Evolutionary conservation across 2,329 filamentous ascomycete species (phyloP).

Genomic region (Camillea tinctor): DNA sequence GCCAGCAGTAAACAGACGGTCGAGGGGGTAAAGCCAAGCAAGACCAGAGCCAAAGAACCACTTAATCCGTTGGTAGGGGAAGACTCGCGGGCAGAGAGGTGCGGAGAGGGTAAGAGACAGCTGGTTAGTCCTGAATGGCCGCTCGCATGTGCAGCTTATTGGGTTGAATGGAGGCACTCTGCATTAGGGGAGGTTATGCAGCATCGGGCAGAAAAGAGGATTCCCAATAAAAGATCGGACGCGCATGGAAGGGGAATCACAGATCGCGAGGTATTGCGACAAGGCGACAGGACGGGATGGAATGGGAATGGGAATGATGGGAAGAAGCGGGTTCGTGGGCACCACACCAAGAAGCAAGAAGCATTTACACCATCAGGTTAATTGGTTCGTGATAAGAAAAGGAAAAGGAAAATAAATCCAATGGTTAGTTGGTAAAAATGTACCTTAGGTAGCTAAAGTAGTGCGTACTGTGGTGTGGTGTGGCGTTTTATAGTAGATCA

Average conservation of each 20-base stretch:
- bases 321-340: background rate
- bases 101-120: slow-evolving; percentile 32
- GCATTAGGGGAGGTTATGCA: slow-evolving; percentile 32
- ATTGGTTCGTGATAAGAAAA: background rate
- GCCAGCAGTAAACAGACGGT: too few species aligned
- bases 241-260: slow-evolving; percentile 23
- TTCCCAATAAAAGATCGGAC: slow-evolving; percentile 26
- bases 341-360: background rate
- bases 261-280: slow-evolving; percentile 12
- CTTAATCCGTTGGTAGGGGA: slow-evolving; percentile 27
- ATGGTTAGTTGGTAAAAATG: too few species aligned
- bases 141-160: slow-evolving; percentile 32
- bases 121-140: slow-evolving; percentile 36
- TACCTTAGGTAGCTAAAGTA: too few species aligned
- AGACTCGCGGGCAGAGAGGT: slow-evolving; percentile 27
- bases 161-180: slow-evolving; percentile 28
- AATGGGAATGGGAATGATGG: background rate
- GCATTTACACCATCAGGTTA: too few species aligned
- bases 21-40: slow-evolving; percentile 26
- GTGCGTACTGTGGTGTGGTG: too few species aligned
- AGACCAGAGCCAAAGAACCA: slow-evolving; percentile 21
- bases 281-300: background rate
- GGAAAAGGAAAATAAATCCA: too few species aligned
- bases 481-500: background rate
- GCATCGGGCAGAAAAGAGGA: slow-evolving; percentile 27